Evolutionary conservation across 371 early-diverging fungal species (phyloP), one percentile per base, ranked within the genome.

Genomic region (Entomophthora muscae): DNA sequence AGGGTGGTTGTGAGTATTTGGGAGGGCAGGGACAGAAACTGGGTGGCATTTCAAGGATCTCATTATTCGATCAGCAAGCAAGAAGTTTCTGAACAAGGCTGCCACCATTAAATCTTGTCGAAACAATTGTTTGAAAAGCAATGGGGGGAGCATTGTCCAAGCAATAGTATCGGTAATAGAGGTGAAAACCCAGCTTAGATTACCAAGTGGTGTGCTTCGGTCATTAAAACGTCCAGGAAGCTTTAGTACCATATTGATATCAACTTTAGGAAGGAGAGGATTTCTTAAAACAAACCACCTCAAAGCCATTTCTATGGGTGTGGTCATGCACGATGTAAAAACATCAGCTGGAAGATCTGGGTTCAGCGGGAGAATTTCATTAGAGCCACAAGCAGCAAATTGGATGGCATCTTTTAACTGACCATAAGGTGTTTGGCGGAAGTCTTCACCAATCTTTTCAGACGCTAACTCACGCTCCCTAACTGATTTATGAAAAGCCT

Each of bases 91-190:
- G 71, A 91, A 96, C 67, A 98, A 77, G 21, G 92, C 88, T 0
- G 98, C 95, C 1, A 96, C 94, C 77, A 93, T 87, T 60, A 96
- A 71, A 73, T 98, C 98, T 67, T 95, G 95, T 57, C 98, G 73
- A 71, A 95, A 98, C 32, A 96, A 77, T 33, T 82, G 79, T 69
- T 91, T 87, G 73, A 98, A 98, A 30, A 90, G 66, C 60, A 90
- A 93, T 12, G 85, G 84, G 21, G 92, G 87, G 30, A 98, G 71
- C 17, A 90, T 87, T 66, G 83, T 89, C 98, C 98, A 98, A n/a
- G 98, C 98, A 61, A 98, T 98, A 3, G 97, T 95, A 73, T 98
- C 98, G 0, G 95, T 96, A 30, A 98, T 90, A 30, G 98, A 90
- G 0, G 96, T 95, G 68, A 98, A 95, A 17, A 98, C 93, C 98